Base-by-base conservation (phyloP, 1,139 yeast genomes). In the Hemisphaericaspora xylanilytica region DNA sequence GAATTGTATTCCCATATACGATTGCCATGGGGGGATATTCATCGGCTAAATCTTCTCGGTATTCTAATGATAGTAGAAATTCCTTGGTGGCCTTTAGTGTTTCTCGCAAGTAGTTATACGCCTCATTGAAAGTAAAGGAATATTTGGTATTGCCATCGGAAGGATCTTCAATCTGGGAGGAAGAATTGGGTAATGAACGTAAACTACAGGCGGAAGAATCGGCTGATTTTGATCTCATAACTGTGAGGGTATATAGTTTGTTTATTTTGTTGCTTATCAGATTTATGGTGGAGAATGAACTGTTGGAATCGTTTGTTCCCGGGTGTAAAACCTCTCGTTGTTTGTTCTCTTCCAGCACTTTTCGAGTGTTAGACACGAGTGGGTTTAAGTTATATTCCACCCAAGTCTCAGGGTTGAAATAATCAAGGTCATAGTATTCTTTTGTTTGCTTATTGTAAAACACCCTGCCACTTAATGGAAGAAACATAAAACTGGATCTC, bases 371-470 rank as follows among this genome's bases (percentile, higher is more conserved):
- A 4, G 82, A 68, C 1, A 88, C 94, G 37, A 86, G 63, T 0
- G 96, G 96, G 35, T 85, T 83, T 28, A 88, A 61, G 39, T 82
- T 81, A 51, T 83, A 81, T 44, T 81, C 76, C 9, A 78, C 81
- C 97, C 97, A 89, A 11, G 80, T 77, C 11, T 85, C 74, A 2
- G 88, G 85, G 53, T 89, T 82, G 53, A 85, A 89, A 49, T 78
- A 85, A 62, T 89, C 95, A 32, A 88, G 58, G 45, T 79, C 78
- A 52, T 79, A 81, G 38, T 72, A 67, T 49, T 81, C 78, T 29
- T 72, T 68, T 0, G 85, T 76, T 3, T 71, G 63, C 33, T 62
- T 69, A 54, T 88, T 81, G 36, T 80, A 77, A 56, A 88, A 88
- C 32, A 87, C 80, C 24, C 80, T 70, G 4, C 95, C 95, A 49